Conservation (phyloP, 169 alveolate species). For the Plasmodium chabaudi region DNA sequence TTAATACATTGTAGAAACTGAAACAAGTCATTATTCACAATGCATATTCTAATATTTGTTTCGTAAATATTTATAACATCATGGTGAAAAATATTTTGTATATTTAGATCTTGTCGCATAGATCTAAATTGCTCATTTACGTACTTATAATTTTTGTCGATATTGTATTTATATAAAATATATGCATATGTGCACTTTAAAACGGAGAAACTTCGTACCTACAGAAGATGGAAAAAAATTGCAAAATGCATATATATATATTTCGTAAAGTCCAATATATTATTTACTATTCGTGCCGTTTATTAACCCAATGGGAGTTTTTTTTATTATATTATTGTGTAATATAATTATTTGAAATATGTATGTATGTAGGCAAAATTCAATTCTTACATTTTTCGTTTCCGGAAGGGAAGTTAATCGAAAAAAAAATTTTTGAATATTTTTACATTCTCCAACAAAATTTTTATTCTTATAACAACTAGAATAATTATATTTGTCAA, state of each 20-base stretch:
- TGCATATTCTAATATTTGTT: conserved; percentile 94
- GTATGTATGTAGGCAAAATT: not conserved
- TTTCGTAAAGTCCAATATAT: not conserved
- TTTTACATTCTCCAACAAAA: conserved; percentile 84
- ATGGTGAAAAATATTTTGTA: conserved; percentile 91
- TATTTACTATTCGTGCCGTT: not conserved
- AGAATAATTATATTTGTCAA: conserved; percentile 44
- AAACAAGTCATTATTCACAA: conserved; percentile 93
- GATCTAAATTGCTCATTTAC: conserved; percentile 93
- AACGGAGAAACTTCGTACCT: conserved; percentile 60
- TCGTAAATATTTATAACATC: conserved; percentile 93
- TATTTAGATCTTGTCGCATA: conserved; percentile 95
- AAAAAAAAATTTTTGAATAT: conserved; percentile 86
- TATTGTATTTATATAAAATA: conserved; percentile 80
- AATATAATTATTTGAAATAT: not conserved
- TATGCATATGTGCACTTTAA: conserved; percentile 78
- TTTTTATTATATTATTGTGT: not conserved
- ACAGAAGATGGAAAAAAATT: not conserved
- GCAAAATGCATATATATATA: not conserved
- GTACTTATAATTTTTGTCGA: conserved; percentile 85
- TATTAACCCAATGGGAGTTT: too few relatives aligned
- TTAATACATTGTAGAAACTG: conserved; percentile 96
- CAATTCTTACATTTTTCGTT: conserved; percentile 78
- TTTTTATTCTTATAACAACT: conserved; percentile 74
- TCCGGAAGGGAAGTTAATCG: conserved; percentile 89